A percentile compares a stretch with the other conserved stretches of the same genome.
These are phyloP conservation scores for Clarireedia monteithiana DNA, from an alignment of 2,329 filamentous ascomycete species.

Conservation along the genomic window DNA sequence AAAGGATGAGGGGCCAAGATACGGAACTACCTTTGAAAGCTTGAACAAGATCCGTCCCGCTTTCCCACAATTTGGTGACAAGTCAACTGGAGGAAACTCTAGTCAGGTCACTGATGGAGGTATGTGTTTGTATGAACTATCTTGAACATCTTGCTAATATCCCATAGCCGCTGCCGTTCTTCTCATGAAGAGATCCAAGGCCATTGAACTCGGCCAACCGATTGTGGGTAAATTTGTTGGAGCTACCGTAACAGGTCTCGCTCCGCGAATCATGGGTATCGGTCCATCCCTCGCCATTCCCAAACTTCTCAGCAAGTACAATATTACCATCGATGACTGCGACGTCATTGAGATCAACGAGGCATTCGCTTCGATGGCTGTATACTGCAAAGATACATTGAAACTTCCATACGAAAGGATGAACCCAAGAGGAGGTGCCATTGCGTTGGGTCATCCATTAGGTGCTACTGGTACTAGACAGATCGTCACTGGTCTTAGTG, in stretches of 20 bases:
- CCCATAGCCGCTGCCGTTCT: conserved; percentile 68
- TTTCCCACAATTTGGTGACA: conserved; percentile 82
- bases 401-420: conserved; percentile 67
- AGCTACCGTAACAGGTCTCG: conserved; percentile 80
- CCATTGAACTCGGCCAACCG: conserved; percentile 77
- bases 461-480: conserved; percentile 71
- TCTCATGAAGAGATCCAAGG: conserved; percentile 90
- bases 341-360: conserved; percentile 95
- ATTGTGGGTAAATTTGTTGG: conserved; percentile 93
- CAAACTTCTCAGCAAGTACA: conserved; percentile 78
- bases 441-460: conserved; percentile 77
- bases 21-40: conserved; percentile 77
- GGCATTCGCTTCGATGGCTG: conserved; percentile 95
- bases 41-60: conserved; percentile 81
- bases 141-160: not conserved
- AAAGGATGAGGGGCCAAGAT: conserved; percentile 83
- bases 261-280: conserved; percentile 95
- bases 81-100: conserved; percentile 86
- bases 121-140: conserved; percentile 30
- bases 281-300: conserved; percentile 66
- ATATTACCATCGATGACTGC: conserved; percentile 70
- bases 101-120: conserved; percentile 91
- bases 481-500: conserved; percentile 84
- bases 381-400: conserved; percentile 76
- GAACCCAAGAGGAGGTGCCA: conserved; percentile 75